Percentiles rank a stretch among this genome's conserved stretches.
Evolutionary conservation across 495 filamentous ascomycete genomes (phyloP).

Genomic region (Aspergillus taichungensis): DNA sequence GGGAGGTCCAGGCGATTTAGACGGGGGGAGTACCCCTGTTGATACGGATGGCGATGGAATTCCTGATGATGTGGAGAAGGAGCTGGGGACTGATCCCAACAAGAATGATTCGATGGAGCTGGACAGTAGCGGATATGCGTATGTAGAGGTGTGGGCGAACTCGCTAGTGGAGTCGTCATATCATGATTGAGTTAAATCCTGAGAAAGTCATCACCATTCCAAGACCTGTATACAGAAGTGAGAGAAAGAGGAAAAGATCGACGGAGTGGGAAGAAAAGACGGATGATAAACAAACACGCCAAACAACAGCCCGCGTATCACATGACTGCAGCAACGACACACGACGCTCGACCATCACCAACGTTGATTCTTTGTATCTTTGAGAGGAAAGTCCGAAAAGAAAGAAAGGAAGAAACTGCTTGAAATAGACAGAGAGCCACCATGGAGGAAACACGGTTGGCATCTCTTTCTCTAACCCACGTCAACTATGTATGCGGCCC

Average conservation of each 20-base stretch:
- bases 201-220: no score
- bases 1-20: conserved; percentile 7
- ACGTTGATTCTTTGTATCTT: no score
- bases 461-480: conserved; percentile 88
- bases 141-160: conserved; percentile 14
- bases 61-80: conserved; percentile 9
- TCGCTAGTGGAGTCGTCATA: conserved; percentile 8
- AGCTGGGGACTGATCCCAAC: conserved; percentile 9
- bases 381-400: no score
- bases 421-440: neutral
- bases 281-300: no score
- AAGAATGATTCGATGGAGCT: conserved; percentile 9
- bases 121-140: conserved; percentile 11
- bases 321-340: no score
- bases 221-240: no score
- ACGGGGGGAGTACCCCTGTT: conserved; percentile 1
- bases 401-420: no score
- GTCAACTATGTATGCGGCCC: conserved; percentile 76
- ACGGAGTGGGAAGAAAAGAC: no score
- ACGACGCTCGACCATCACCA: no score
- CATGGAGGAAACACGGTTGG: conserved; percentile 65
- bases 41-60: conserved; percentile 14
- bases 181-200: no score
- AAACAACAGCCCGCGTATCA: no score
- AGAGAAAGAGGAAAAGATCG: no score